Percentiles rank a stretch among this genome's conserved stretches.
phyloP scores from a whole-genome alignment of 2,329 filamentous ascomycete genomes.

The Trichoderma sp. region DNA sequence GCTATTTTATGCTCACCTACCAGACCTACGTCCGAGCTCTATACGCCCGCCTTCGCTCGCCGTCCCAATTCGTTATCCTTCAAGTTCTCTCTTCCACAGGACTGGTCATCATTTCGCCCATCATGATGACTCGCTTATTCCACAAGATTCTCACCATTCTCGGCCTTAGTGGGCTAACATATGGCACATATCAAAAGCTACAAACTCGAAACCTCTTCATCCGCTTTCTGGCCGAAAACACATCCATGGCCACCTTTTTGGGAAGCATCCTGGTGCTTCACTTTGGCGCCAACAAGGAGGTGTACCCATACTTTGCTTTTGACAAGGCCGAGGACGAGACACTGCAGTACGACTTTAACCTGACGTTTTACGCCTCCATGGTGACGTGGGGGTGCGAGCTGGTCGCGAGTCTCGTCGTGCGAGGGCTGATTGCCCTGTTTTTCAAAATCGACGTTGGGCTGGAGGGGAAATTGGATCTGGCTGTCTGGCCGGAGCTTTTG shows the following conservation, averaged over 20 bases:
- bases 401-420: constrained; percentile 58
- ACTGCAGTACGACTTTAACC: constrained; percentile 58
- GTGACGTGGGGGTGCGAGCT: constrained; percentile 69
- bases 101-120: constrained; percentile 61
- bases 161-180: constrained; percentile 57
- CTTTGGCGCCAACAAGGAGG: constrained; percentile 64
- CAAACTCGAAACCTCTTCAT: constrained; percentile 67
- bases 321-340: constrained; percentile 45
- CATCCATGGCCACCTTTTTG: constrained; percentile 66
- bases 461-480: constrained; percentile 63
- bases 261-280: constrained; percentile 65
- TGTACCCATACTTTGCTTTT: constrained; percentile 70
- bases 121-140: constrained; percentile 60
- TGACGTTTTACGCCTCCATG: constrained; percentile 62
- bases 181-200: constrained; percentile 63
- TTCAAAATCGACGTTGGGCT: constrained; percentile 62
- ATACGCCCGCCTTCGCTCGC: constrained; percentile 65
- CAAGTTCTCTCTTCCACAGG: constrained; percentile 62
- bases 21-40: constrained; percentile 69
- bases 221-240: constrained; percentile 64
- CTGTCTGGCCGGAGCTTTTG: constrained; percentile 65
- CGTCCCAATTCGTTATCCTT: constrained; percentile 62
- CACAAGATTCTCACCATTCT: constrained; percentile 56
- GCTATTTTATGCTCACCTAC: constrained; percentile 67
- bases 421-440: constrained; percentile 55